phyloP scores from a whole-genome alignment of 139 green algal genomes.

The Chlorella sp. region DNA sequence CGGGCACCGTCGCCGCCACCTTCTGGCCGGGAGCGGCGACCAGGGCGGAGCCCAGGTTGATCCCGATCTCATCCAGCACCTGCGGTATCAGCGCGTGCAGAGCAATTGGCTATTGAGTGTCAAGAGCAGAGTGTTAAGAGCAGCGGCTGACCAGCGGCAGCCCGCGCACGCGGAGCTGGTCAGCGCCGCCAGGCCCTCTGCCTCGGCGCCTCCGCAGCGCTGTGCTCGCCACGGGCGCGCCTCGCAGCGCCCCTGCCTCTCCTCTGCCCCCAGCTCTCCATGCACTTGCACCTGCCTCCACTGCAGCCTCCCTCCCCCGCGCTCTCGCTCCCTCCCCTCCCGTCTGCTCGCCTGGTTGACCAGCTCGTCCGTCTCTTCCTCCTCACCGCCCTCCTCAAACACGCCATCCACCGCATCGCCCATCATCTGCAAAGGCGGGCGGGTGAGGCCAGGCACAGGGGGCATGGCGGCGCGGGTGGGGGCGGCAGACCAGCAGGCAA shows the following conservation, averaged over 20 bases:
- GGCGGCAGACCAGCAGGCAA: neutral
- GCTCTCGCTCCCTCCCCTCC: no score
- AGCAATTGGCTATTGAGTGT: no score
- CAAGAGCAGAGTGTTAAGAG: no score
- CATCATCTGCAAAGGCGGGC: no score
- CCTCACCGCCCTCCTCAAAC: slow-evolving; percentile 90
- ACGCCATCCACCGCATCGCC: slow-evolving; percentile 94
- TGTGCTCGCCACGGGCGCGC: no score
- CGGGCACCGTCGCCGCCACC: neutral
- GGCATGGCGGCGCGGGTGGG: neutral
- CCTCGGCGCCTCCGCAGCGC: no score
- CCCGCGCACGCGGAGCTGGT: no score
- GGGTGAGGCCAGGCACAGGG: neutral
- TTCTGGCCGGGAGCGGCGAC: slow-evolving; percentile 29
- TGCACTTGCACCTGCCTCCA: neutral
- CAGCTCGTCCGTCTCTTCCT: slow-evolving; percentile 95
- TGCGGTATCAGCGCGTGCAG: no score
- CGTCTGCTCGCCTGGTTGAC: slow-evolving; percentile 69
- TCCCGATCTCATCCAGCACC: slow-evolving; percentile 93
- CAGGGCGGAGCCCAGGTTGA: slow-evolving; percentile 51
- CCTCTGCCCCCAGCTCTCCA: no score
- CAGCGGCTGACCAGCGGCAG: no score
- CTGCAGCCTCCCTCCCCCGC: neutral
- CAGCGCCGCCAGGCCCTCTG: no score
- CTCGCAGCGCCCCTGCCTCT: no score